Evolutionary conservation across 1,284 basidiomycete genomes (phyloP), one percentile per base, ranked within the genome.

Genomic region (Trichosporon asahii): DNA sequence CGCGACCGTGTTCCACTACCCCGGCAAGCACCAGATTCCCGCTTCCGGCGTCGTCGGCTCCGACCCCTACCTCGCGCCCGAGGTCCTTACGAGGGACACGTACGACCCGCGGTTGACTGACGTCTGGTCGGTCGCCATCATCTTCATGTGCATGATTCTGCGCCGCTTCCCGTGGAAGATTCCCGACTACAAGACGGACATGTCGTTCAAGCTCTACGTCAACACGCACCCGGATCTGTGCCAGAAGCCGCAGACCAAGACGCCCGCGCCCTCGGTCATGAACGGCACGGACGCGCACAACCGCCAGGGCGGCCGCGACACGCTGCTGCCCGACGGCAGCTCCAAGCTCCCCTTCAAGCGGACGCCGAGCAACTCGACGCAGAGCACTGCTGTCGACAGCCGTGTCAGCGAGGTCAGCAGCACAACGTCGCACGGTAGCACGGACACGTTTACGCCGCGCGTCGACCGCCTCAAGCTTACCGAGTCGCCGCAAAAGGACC

Each of bases 121-220:
- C 79, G 95, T 99, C 15, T 99, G 97, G 97, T 94, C 92, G 75
- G 90, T 96, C 61, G 97, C 94, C 67, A 95, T 99, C 84, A 99
- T 99, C 78, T 98, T 99, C 87, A 89, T 99, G 85, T 99, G 97
- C 86, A 99, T 99, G 97, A 87, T 97, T 72, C 88, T 99, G n/a
- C 88, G 96, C 66, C 89, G 97, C 65, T 99, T 99, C 87, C 97
- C 97, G 1, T 99, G 97, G 97, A 98, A 95, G 85, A 91, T 98
- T 70, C 95, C 96, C 25, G 96, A 99, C 82, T 87, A 90, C 78
- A 97, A 97, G 87, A 89, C 90, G 35, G 97, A 99, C 80, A 89
- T 92, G 67, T 92, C 90, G 79, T 99, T 94, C 86, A 88, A 90
- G 72, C 90, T 94, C 8, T 99, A 97, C 79, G 90, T 98, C 75